Evolutionary conservation across 306 rosid genomes (phyloP).

Genomic region (Lablab purpureus): DNA sequence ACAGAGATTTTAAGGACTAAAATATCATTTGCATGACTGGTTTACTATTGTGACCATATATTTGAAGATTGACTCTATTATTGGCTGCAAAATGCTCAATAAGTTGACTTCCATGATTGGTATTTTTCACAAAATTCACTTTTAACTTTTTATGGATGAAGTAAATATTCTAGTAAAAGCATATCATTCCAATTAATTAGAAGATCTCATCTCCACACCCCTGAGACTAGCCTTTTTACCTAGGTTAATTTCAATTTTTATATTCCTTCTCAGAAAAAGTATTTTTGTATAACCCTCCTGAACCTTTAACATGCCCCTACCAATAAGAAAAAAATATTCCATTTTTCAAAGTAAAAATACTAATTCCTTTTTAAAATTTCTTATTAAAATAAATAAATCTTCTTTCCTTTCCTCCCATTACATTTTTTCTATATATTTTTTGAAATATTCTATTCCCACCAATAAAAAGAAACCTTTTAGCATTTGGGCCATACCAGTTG

Average conservation of each 20-base stretch:
- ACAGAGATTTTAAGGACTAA: background rate
- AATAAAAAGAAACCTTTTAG: background rate
- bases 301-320: too few species aligned
- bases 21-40: background rate
- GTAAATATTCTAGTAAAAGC: slow-evolving; percentile 1
- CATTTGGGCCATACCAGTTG: background rate
- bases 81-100: background rate
- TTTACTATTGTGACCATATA: background rate
- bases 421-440: background rate
- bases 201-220: background rate
- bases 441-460: slow-evolving; percentile 48
- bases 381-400: background rate
- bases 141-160: background rate
- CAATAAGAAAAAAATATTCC: background rate
- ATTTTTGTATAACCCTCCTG: too few species aligned
- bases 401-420: slow-evolving; percentile 13
- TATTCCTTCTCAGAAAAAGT: too few species aligned
- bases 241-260: background rate
- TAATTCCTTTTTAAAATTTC: background rate
- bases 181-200: background rate
- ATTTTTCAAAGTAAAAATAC: slow-evolving; percentile 19
- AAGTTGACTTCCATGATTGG: background rate
- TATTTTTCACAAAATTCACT: background rate
- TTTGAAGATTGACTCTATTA: background rate
- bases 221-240: background rate